Evolutionary conservation across 164 flowering plant genomes (phyloP).

Genomic region (Sedum album): DNA sequence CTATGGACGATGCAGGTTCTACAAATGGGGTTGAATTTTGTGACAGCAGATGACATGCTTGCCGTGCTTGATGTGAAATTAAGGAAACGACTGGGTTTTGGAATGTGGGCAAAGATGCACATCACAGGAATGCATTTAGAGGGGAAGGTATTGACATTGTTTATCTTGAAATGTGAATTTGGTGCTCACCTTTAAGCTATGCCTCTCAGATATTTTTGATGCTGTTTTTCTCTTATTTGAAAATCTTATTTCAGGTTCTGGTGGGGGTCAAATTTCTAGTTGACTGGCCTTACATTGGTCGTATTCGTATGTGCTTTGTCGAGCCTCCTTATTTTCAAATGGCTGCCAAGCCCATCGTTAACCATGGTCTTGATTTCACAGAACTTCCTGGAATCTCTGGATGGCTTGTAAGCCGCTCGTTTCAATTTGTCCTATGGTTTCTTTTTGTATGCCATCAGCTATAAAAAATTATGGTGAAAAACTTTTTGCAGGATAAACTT

Average conservation of each 20-base stretch:
- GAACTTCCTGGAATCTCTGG: constrained; percentile 92
- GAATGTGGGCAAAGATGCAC: constrained; percentile 13
- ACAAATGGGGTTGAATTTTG: constrained; percentile 91
- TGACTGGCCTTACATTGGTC: constrained; percentile 78
- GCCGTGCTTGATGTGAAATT: constrained; percentile 79
- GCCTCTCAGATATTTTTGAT: not conserved
- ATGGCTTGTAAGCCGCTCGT: constrained; percentile 62
- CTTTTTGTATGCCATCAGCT: not conserved
- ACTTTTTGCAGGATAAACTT: constrained; percentile 66
- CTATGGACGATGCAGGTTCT: constrained; percentile 71
- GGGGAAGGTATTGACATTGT: constrained; percentile 58
- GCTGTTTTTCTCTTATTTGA: not conserved
- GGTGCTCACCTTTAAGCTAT: not conserved
- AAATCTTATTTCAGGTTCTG: constrained; percentile 41
- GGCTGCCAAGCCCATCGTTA: constrained; percentile 90
- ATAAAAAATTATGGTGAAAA: not conserved
- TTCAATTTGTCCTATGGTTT: not conserved
- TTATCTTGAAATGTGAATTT: not conserved
- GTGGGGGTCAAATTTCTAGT: constrained; percentile 84
- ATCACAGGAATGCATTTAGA: constrained; percentile 90
- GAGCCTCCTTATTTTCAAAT: constrained; percentile 59
- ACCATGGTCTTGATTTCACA: constrained; percentile 15
- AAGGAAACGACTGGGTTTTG: constrained; percentile 21
- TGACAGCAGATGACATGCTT: constrained; percentile 18
- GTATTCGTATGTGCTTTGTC: constrained; percentile 44